Percentiles rank a stretch among this genome's conserved stretches.
These are phyloP conservation scores for Pseudevernia furfuracea DNA, from an alignment of 495 filamentous ascomycete genomes.

Conservation along the genomic window DNA sequence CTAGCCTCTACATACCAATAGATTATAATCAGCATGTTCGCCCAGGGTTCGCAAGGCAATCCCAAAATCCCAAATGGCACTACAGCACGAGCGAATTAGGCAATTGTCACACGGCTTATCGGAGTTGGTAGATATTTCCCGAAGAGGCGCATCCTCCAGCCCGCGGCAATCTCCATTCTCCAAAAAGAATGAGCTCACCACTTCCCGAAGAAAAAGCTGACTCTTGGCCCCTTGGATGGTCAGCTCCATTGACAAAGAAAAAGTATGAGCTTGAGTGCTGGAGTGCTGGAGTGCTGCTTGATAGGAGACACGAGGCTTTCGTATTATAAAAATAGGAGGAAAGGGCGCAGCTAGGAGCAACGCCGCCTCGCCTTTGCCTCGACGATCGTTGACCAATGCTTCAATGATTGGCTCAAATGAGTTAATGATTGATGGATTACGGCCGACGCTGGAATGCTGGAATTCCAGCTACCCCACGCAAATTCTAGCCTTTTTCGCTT, in stretches of 20 bases:
- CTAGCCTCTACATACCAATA: not conserved
- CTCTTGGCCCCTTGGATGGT: not conserved
- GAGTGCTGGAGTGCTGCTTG: no score
- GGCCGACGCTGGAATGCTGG: not conserved
- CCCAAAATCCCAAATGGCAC: not conserved
- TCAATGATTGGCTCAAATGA: not conserved
- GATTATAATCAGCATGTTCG: not conserved
- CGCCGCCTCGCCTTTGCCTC: constrained; percentile 4
- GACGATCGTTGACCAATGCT: constrained; percentile 1
- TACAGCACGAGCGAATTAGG: not conserved
- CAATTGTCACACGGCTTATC: not conserved
- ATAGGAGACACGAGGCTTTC: not conserved
- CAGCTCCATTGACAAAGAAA: not conserved
- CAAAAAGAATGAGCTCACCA: constrained; percentile 9
- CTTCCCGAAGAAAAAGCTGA: not conserved
- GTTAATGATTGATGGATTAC: not conserved
- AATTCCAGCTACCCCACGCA: not conserved
- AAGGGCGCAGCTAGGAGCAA: not conserved
- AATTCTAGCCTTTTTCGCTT: constrained; percentile 7
- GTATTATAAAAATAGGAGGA: not conserved
- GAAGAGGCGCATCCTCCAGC: not conserved
- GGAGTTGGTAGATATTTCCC: not conserved
- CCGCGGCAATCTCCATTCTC: constrained; percentile 1
- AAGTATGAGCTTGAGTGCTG: no score
- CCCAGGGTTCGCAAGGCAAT: not conserved